A percentile compares a stretch with the other conserved stretches of the same genome.
phyloP scores from a whole-genome alignment of 2,329 filamentous ascomycete genomes.

The Aspergillus aculeatus region DNA sequence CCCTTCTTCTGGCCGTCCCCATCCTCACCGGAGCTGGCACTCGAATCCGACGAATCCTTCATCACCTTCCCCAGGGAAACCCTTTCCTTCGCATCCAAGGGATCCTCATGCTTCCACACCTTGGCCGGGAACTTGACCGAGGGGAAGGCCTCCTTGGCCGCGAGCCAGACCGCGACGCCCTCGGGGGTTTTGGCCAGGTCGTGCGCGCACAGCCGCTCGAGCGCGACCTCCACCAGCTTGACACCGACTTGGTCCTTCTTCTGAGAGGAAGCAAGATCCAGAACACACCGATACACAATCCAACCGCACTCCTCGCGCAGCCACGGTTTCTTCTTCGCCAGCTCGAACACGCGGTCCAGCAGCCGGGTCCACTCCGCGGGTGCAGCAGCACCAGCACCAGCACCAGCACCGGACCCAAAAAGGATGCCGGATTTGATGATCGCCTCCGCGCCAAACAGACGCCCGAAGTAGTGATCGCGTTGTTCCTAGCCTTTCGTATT shows the following conservation, averaged over 20 bases:
- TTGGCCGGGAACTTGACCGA: slow-evolving; percentile 64
- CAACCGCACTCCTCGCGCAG: slow-evolving; percentile 83
- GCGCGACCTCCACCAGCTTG: slow-evolving; percentile 59
- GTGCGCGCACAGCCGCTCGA: slow-evolving; percentile 62
- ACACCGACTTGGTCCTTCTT: slow-evolving; percentile 29
- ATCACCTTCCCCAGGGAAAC: slow-evolving; percentile 71
- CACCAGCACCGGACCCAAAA: slow-evolving; percentile 53
- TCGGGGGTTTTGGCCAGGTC: slow-evolving; percentile 79
- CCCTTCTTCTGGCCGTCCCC: slow-evolving; percentile 17
- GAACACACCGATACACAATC: slow-evolving; percentile 71
- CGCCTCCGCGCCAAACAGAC: slow-evolving; percentile 82
- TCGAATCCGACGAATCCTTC: slow-evolving; percentile 59
- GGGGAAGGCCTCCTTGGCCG: slow-evolving; percentile 63
- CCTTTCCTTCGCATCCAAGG: slow-evolving; percentile 67
- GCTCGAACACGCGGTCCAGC: slow-evolving; percentile 69
- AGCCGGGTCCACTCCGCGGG: slow-evolving; percentile 57
- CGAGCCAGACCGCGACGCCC: slow-evolving; percentile 85
- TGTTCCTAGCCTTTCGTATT: slow-evolving; percentile 66
- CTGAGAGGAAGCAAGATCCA: slow-evolving; percentile 46
- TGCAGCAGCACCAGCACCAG: slow-evolving; percentile 30
- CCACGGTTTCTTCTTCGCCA: slow-evolving; percentile 83
- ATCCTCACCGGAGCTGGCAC: slow-evolving; percentile 21
- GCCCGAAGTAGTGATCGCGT: slow-evolving; percentile 79
- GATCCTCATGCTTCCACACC: slow-evolving; percentile 72
- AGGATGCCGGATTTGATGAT: slow-evolving; percentile 77